Base-by-base conservation (phyloP, 2,329 filamentous ascomycete species). In the Trichoderma endophyticum region DNA sequence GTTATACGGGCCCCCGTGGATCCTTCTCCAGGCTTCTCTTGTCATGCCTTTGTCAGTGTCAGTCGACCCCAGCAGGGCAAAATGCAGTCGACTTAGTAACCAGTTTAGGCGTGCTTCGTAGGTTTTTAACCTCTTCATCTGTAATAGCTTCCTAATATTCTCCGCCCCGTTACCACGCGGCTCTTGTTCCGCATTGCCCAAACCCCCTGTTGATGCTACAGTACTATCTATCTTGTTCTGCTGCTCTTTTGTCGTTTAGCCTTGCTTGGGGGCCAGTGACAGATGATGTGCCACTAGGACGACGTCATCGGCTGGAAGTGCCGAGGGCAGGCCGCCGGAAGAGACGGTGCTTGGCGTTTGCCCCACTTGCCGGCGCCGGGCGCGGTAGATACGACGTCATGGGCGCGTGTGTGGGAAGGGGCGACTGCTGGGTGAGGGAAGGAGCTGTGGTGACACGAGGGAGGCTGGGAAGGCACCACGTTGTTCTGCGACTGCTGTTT, bases 291-390 rank as follows among this genome's bases (percentile, higher is more conserved):
- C 26, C 56, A 57, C 36, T 60, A 57, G 24, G 15, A 59, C 34
- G 21, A 71, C 70, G 70, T 71, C 70, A 71, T 67, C 48, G 56
- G 39, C 32, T 60, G 39, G 39, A 64, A 66, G 66, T 65, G 70
- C 70, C 62, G 70, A 66, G 34, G 24, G 57, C 39, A 66, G 43
- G 62, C 30, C 34, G 43, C 68, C 70, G 70, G 70, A 67, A 66
- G 28, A 12, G 39, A 66, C 70, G 70, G 70, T 59, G 36, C 61
- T 61, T 66, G 54, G 39, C 54, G 36, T 30, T 8, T 8, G 70
- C 62, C 70, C 70, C 70, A 66, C 70, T 67, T 71, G 36, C 70
- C 70, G 70, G 70, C 54, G n/a, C 36, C 70, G 66, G 57, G 36
- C 30, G 61, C 69, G 70, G 61, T 11, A 48, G 32, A 32, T 39